Evolutionary conservation across 176 grass and related monocot genomes (phyloP).

Genomic region (Phoenix roebelenii): DNA sequence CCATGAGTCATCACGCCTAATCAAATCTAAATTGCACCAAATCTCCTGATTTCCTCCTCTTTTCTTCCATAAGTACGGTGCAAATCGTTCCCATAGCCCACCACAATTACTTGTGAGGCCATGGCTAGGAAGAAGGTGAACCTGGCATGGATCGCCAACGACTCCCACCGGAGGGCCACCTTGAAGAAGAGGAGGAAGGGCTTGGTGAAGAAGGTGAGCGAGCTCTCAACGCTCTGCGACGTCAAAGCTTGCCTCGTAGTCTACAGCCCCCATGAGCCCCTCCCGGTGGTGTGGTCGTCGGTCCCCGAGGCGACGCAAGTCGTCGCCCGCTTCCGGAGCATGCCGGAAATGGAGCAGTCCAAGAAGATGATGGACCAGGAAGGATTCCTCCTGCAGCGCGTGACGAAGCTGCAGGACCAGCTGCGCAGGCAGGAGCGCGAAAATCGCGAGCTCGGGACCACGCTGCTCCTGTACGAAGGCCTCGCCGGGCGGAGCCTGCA

Average conservation of each 20-base stretch:
- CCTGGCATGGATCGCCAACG: conserved; percentile 11
- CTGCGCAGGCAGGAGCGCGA: conserved; percentile 19
- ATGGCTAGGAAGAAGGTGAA: conserved; percentile 38
- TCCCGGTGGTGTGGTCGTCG: conserved; percentile 20
- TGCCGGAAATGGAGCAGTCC: conserved; percentile 28
- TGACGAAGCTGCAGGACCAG: conserved; percentile 26
- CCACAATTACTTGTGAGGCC: background rate
- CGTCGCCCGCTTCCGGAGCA: conserved; percentile 11
- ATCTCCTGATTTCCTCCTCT: too few relatives aligned
- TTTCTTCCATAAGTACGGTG: too few relatives aligned
- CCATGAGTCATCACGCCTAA: too few relatives aligned
- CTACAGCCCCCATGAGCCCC: background rate
- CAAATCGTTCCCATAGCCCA: background rate
- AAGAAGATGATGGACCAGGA: conserved; percentile 40
- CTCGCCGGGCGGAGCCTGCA: background rate
- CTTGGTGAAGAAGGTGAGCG: conserved; percentile 5
- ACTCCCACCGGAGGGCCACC: background rate
- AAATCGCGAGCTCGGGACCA: conserved; percentile 15
- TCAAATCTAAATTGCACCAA: too few relatives aligned
- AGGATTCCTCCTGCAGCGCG: conserved; percentile 21
- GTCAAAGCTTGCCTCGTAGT: conserved; percentile 1
- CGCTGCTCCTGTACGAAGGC: conserved; percentile 24
- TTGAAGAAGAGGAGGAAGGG: conserved; percentile 8
- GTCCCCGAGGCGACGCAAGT: background rate
- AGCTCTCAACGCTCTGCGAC: conserved; percentile 12